Base-by-base conservation (phyloP, 768 basidiomycete genomes). In the Boletus sp. region DNA sequence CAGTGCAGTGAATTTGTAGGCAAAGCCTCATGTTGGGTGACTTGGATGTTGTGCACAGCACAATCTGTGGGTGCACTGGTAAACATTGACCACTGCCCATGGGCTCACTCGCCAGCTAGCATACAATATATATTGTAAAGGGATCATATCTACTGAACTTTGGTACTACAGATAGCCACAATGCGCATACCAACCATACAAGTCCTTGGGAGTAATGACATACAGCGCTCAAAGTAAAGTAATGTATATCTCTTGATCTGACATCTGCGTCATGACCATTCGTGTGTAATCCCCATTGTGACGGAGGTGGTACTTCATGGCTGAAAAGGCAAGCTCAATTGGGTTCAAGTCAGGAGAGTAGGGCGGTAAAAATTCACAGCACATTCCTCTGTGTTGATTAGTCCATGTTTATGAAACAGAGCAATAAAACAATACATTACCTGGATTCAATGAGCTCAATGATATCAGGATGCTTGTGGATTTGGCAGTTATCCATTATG, bases 291-390 rank as follows among this genome's bases (percentile, higher is more conserved):
- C 40, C 7, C n/a, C 40, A 41, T 41, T 18, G 2, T 20, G 17
- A 20, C n/a, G n/a, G n/a, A 41, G 18, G 47, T 37, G 36, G 14
- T 37, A 14, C 14, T 37, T 37, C 36, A 37, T 37, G 8, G 36
- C 7, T 9, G 36, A 49, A 39, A 55, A 55, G 7, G 33, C 33
- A 0, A 55, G 47, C 35, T 55, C 40, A 18, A 55, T 55, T 2
- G 47, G 47, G 28, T 55, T 55, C 28, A 49, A 44, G 33, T 55
- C 54, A 24, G 47, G 47, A 0, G 40, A 55, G 32, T 49, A 55
- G 1, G 47, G 54, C 4, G 33, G 54, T 12, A 55, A 33, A 42
- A 48, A 49, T 15, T 55, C 17, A n/a, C 47, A 55, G 5, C 15
- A 20, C 36, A 37, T 37, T 37, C 36, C 36, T 15, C 36, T 37